phyloP scores from a whole-genome alignment of 495 filamentous ascomycete genomes.

The Talaromyces proteolyticus region DNA sequence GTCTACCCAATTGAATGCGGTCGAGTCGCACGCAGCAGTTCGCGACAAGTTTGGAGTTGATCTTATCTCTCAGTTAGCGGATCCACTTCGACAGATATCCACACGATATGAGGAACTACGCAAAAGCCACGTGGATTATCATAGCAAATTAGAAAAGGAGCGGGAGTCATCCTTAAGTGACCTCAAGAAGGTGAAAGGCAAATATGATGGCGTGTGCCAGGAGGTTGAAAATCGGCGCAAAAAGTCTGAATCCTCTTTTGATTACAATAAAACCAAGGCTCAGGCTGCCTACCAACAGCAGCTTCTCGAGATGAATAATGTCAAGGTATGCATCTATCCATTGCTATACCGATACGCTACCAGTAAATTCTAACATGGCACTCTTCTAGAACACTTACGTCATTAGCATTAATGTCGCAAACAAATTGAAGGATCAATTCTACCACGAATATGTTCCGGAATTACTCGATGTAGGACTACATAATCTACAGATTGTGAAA shows the following conservation, averaged over 20 bases:
- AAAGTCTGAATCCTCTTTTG: slow-evolving; percentile 86
- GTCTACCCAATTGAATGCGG: slow-evolving; percentile 84
- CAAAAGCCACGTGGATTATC: slow-evolving; percentile 85
- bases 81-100: slow-evolving; percentile 69
- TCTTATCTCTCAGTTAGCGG: slow-evolving; percentile 70
- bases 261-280: slow-evolving; percentile 77
- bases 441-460: slow-evolving; percentile 96
- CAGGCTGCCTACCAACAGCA: slow-evolving; percentile 87
- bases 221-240: slow-evolving; percentile 92
- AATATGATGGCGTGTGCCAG: slow-evolving; percentile 90
- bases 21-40: slow-evolving; percentile 83
- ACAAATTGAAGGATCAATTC: slow-evolving; percentile 93
- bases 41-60: slow-evolving; percentile 79
- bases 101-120: slow-evolving; percentile 83
- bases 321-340: slow-evolving; percentile 52
- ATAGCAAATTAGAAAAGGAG: slow-evolving; percentile 82
- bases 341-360: too few species aligned
- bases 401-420: slow-evolving; percentile 90
- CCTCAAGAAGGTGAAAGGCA: slow-evolving; percentile 82
- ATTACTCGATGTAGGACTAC: slow-evolving; percentile 68
- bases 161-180: slow-evolving; percentile 78
- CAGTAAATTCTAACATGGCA: slow-evolving; percentile 13
- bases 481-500: slow-evolving; percentile 6
- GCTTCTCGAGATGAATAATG: slow-evolving; percentile 87
- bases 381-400: slow-evolving; percentile 76